Conservation (phyloP, 2,329 filamentous ascomycete genomes). For the Claviceps pazoutovae region DNA sequence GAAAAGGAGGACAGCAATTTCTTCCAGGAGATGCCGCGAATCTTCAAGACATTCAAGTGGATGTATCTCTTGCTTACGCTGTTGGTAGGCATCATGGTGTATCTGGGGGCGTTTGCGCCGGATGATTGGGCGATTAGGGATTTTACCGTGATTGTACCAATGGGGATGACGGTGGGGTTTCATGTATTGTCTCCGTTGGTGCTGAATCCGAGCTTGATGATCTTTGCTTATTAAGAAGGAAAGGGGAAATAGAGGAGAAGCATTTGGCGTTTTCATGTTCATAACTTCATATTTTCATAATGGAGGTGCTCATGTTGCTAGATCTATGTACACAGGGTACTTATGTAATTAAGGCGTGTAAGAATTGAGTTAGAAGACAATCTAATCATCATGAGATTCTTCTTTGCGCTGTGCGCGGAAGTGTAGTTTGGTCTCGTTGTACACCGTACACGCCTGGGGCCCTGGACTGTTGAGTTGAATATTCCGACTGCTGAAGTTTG, state of each 20-base stretch:
- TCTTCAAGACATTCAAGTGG: conserved; percentile 41
- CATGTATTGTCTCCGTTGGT: conserved; percentile 41
- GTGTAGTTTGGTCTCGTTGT: too few species aligned
- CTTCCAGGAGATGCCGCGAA: conserved; percentile 39
- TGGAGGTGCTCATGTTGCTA: too few species aligned
- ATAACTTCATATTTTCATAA: too few species aligned
- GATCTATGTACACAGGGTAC: too few species aligned
- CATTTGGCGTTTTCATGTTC: too few species aligned
- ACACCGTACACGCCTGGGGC: too few species aligned
- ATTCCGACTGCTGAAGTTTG: too few species aligned
- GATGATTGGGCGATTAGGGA: conserved; percentile 46
- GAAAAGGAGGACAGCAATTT: conserved; percentile 43
- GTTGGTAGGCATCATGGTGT: conserved; percentile 34
- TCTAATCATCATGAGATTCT: too few species aligned
- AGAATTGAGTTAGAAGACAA: too few species aligned
- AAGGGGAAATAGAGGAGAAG: background rate
- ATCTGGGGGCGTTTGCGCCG: conserved; percentile 30
- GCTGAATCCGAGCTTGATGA: conserved; percentile 49
- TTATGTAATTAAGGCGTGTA: too few species aligned
- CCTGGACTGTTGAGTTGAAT: too few species aligned
- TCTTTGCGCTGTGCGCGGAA: too few species aligned
- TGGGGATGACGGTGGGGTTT: conserved; percentile 26
- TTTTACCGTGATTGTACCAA: conserved; percentile 43
- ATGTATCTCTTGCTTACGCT: conserved; percentile 31
- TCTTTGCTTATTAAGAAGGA: conserved; percentile 11